phyloP scores from a whole-genome alignment of 495 filamentous ascomycete species.

The Talaromyces borbonicus region DNA sequence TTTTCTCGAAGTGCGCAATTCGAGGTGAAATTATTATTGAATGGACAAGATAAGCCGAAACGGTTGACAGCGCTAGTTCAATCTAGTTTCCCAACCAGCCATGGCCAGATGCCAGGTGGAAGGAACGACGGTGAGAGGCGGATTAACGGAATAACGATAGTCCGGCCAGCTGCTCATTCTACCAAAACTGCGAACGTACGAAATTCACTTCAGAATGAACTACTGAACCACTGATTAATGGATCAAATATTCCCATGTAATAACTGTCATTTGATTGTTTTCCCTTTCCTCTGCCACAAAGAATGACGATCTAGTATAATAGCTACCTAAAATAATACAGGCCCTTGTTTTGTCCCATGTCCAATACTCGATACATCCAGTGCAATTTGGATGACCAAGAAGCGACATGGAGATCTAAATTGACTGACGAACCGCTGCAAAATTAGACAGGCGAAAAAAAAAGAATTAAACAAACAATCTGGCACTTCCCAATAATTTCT shows the following conservation, averaged over 20 bases:
- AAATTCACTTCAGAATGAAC: too few species aligned
- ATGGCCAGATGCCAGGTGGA: too few species aligned
- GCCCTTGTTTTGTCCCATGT: not conserved
- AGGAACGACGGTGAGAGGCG: too few species aligned
- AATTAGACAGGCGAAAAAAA: conserved; percentile 1
- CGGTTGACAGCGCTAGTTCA: too few species aligned
- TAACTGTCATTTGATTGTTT: conserved; percentile 3
- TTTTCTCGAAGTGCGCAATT: not conserved
- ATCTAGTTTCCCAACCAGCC: not conserved
- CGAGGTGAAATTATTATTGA: not conserved
- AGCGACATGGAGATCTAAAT: conserved; percentile 4
- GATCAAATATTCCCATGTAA: not conserved
- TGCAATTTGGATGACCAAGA: not conserved
- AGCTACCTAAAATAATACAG: conserved; percentile 5
- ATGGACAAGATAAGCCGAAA: not conserved
- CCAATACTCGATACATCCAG: not conserved
- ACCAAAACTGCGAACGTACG: too few species aligned
- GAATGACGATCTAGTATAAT: conserved; percentile 2
- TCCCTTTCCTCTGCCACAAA: not conserved
- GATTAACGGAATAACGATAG: too few species aligned
- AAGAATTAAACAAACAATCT: conserved; percentile 2
- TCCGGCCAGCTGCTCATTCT: too few species aligned
- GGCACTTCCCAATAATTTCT: conserved; percentile 5
- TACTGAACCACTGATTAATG: not conserved
- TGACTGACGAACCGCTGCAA: conserved; percentile 6